Conservation (phyloP, 805 yeast species). For the Myxozyma udenii region DNA sequence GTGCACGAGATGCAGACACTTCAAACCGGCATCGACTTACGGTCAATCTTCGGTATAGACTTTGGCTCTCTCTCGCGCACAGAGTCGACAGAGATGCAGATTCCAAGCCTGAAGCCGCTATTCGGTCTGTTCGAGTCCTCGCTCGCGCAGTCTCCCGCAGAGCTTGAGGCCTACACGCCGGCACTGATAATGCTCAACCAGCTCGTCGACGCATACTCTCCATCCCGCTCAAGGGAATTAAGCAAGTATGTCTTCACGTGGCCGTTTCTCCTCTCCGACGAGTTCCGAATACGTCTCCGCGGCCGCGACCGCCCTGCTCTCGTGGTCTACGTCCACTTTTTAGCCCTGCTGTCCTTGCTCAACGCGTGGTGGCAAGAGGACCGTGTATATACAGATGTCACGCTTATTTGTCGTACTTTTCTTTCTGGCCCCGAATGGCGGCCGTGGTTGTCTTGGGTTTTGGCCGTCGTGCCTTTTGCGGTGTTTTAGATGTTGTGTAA, state of each 20-base stretch:
- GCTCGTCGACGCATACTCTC: constrained; percentile 18
- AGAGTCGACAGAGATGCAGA: background rate
- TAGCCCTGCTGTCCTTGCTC: constrained; percentile 23
- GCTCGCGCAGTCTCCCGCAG: constrained; percentile 3
- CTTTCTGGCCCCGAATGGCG: constrained; percentile 16
- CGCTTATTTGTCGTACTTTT: constrained; percentile 16
- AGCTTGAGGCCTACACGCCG: constrained; percentile 21
- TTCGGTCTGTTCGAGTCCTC: background rate
- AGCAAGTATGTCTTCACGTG: constrained; percentile 29
- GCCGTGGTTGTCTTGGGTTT: constrained; percentile 26
- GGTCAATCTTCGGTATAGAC: constrained; percentile 25
- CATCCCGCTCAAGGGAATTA: constrained; percentile 24
- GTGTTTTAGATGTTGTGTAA: constrained; percentile 1
- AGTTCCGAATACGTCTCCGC: constrained; percentile 17
- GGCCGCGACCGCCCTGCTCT: constrained; percentile 20
- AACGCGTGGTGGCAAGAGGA: constrained; percentile 31
- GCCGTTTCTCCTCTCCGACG: constrained; percentile 27
- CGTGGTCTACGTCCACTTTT: constrained; percentile 24
- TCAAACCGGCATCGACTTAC: constrained; percentile 24
- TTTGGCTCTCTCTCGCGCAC: constrained; percentile 9
- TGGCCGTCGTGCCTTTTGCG: constrained; percentile 20
- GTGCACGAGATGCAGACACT: constrained; percentile 25
- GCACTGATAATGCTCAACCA: constrained; percentile 20
- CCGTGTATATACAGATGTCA: constrained; percentile 20
- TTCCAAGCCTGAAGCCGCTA: constrained; percentile 9